Base-by-base conservation (phyloP, 2,329 filamentous ascomycete genomes). In the Raffaelea arxii region DNA sequence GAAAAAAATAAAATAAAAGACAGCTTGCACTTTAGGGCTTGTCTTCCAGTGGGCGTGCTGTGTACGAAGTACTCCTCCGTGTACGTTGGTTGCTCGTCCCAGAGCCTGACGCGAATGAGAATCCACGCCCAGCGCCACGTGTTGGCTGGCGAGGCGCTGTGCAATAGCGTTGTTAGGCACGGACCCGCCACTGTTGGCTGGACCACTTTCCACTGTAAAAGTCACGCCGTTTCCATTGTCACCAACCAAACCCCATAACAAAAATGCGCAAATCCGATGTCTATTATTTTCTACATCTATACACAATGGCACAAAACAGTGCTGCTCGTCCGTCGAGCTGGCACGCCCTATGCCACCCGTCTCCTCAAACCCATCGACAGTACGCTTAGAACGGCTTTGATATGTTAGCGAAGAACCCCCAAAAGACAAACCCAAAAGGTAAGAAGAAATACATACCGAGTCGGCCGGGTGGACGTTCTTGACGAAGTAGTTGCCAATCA, bases 401-500 rank as follows among this genome's bases (percentile, higher is more conserved):
- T n/a, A 12, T 32, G 46, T 48, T 25, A 51, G 37, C n/a, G 23
- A 19, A 38, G 10, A 6, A 35, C 24, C 32, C 18, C 25, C 11
- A 18, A 27, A n/a, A 30, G 39, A 23, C 11, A 46, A 25, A 12
- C n/a, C 10, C 6, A 19, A 44, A 37, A 2, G 19, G 19, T 18
- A 3, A 16, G 11, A 14, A 24, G 25, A 25, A 16, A 6, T 11
- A 71, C 77, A 68, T 56, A 82, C 78, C 66, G 80, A 81, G 66
- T 82, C 78, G 50, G 77, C 75, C 49, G 78, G 67, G 55, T 75
- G 71, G 54, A 76, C 56, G 59, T 77, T 67, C 61, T 74, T 71
- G 56, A 68, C 56, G 61, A 71, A 82, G 63, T 69, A 65, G 42
- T 56, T 51, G 53, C 70, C 70, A 49, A 81, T 53, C 55, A 76